phyloP scores from a whole-genome alignment of 2,329 filamentous ascomycete genomes.

The Microcyclosporella mali region DNA sequence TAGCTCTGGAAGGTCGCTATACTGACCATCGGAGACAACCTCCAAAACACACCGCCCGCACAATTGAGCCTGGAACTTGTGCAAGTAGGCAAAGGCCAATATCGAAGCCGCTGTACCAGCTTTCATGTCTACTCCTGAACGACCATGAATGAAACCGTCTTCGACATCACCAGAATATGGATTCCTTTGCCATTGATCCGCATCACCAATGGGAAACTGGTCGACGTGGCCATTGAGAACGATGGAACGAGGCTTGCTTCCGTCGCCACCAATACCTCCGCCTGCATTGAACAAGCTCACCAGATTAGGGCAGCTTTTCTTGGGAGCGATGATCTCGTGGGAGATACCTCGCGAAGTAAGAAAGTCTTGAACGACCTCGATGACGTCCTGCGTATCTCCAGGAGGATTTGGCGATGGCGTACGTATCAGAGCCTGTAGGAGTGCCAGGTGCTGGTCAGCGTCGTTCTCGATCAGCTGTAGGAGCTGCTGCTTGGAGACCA shows the following conservation, averaged over 20 bases:
- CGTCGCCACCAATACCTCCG: not conserved
- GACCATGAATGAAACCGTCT: constrained; percentile 32
- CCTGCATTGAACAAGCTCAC: constrained; percentile 29
- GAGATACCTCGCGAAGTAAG: constrained; percentile 16
- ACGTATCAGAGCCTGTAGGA: constrained; percentile 33
- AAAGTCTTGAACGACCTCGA: constrained; percentile 25
- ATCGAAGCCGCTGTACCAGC: constrained; percentile 37
- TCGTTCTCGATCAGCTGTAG: constrained; percentile 25
- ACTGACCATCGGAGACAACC: constrained; percentile 32
- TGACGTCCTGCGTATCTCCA: constrained; percentile 34
- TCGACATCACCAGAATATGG: constrained; percentile 36
- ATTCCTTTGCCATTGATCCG: constrained; percentile 31
- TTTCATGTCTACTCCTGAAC: constrained; percentile 42
- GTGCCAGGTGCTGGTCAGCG: constrained; percentile 22
- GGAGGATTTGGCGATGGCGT: constrained; percentile 36
- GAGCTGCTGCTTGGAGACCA: constrained; percentile 18
- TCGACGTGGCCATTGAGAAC: constrained; percentile 42
- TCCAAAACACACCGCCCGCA: constrained; percentile 22
- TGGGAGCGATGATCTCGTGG: constrained; percentile 27
- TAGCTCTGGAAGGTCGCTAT: no score
- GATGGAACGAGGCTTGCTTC: constrained; percentile 27
- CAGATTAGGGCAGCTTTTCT: constrained; percentile 31
- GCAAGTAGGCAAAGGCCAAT: constrained; percentile 35
- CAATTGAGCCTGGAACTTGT: constrained; percentile 12
- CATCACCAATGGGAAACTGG: constrained; percentile 35